These are phyloP conservation scores for Neoconidiobolus thromboides DNA, from an alignment of 371 early-diverging fungal genomes.

Conservation along the genomic window DNA sequence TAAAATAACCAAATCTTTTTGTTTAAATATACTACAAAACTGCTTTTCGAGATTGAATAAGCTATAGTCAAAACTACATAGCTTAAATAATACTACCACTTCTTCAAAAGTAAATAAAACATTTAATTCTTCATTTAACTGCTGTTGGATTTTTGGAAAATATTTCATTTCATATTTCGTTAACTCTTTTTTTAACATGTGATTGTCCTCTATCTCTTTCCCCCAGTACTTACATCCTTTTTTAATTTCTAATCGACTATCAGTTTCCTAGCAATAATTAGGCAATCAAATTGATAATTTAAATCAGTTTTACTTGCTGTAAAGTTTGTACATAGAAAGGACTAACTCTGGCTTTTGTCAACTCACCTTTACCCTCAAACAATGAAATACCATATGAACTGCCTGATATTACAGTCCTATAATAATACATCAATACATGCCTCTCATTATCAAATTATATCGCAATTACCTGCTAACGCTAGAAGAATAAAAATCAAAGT, in stretches of 20 bases:
- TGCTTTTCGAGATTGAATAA: constrained; percentile 10
- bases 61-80: constrained; percentile 16
- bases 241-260: constrained; percentile 11
- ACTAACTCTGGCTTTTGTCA: too few species aligned
- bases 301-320: too few species aligned
- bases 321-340: too few species aligned
- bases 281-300: too few species aligned
- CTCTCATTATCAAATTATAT: too few species aligned
- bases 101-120: background rate
- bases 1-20: constrained; percentile 12
- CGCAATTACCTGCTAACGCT: too few species aligned
- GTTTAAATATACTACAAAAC: background rate
- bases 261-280: constrained; percentile 5
- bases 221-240: constrained; percentile 12
- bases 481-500: too few species aligned
- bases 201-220: background rate
- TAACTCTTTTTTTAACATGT: constrained; percentile 4
- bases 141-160: background rate
- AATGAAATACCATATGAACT: too few species aligned
- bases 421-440: too few species aligned
- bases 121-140: background rate
- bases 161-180: background rate
- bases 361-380: too few species aligned
- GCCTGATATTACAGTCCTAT: too few species aligned
- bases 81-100: constrained; percentile 11